Conservation (phyloP, 2,329 filamentous ascomycete species). For the Fusarium hostae region DNA sequence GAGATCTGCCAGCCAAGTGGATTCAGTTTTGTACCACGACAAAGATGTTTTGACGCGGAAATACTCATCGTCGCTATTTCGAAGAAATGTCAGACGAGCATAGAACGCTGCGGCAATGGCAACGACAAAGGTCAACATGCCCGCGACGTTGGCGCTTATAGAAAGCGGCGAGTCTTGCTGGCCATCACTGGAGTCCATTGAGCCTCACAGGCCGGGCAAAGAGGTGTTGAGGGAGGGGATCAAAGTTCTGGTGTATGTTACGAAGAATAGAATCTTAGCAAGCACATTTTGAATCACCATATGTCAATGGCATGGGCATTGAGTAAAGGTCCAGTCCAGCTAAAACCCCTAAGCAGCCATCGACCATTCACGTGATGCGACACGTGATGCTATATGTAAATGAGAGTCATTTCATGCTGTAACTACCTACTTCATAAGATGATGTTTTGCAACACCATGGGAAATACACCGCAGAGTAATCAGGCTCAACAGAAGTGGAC, state of each 20-base stretch:
- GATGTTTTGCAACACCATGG: not conserved
- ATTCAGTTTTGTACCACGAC: slow-evolving; percentile 62
- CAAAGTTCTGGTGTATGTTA: not conserved
- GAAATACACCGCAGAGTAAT: not conserved
- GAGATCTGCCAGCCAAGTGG: slow-evolving; percentile 57
- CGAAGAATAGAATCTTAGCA: not conserved
- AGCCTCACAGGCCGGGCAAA: not conserved
- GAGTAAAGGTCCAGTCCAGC: not conserved
- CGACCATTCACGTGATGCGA: slow-evolving; percentile 4
- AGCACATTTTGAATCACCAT: not conserved
- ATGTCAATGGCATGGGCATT: too few species aligned
- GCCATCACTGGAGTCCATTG: slow-evolving; percentile 39
- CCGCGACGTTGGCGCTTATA: slow-evolving; percentile 55
- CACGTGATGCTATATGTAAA: not conserved
- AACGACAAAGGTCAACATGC: slow-evolving; percentile 61
- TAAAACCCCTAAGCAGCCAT: not conserved
- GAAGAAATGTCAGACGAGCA: slow-evolving; percentile 57
- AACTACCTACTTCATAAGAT: not conserved
- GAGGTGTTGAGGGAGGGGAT: too few species aligned
- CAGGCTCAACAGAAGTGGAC: not conserved
- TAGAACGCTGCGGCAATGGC: slow-evolving; percentile 58
- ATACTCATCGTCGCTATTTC: slow-evolving; percentile 59
- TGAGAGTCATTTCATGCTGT: not conserved
- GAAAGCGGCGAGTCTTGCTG: slow-evolving; percentile 57
- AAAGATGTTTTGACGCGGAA: slow-evolving; percentile 59